Evolutionary conservation across 495 filamentous ascomycete species (phyloP).

Genomic region (Pseudoneurospora amorphoporcata): DNA sequence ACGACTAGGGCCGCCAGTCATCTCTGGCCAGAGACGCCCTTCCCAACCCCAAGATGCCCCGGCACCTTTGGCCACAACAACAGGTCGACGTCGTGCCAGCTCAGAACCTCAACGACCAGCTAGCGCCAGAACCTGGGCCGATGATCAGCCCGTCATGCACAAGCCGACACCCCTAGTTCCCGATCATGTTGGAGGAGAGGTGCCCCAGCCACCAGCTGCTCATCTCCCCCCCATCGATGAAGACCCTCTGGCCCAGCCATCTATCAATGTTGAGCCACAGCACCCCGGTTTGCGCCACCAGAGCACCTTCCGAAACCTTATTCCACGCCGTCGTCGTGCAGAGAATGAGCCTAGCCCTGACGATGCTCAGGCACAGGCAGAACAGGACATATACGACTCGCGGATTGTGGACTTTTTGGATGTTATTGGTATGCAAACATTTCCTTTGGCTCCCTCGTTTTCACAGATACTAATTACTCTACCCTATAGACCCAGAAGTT

Average conservation of each 20-base stretch:
- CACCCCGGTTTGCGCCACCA: background rate
- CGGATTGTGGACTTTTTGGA: constrained; percentile 61
- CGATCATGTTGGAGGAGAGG: background rate
- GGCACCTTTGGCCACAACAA: background rate
- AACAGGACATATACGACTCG: constrained; percentile 35
- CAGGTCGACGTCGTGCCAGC: constrained; percentile 7
- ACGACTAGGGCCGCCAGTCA: background rate
- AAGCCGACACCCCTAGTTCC: background rate
- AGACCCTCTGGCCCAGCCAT: background rate
- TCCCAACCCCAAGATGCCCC: background rate
- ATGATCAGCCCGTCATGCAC: background rate
- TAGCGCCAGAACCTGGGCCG: background rate
- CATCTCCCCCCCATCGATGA: background rate
- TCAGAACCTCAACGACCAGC: constrained; percentile 9
- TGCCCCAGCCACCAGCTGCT: background rate
- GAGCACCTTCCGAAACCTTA: background rate
- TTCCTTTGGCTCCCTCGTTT: background rate
- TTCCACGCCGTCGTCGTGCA: constrained; percentile 2
- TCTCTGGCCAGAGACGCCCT: background rate
- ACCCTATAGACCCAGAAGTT: constrained; percentile 57
- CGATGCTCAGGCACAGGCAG: constrained; percentile 9
- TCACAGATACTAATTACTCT: background rate
- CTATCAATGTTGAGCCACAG: background rate
- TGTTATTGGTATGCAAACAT: constrained; percentile 49
- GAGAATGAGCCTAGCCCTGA: background rate